phyloP scores from a whole-genome alignment of 768 basidiomycete species.

The Calocybe indica region DNA sequence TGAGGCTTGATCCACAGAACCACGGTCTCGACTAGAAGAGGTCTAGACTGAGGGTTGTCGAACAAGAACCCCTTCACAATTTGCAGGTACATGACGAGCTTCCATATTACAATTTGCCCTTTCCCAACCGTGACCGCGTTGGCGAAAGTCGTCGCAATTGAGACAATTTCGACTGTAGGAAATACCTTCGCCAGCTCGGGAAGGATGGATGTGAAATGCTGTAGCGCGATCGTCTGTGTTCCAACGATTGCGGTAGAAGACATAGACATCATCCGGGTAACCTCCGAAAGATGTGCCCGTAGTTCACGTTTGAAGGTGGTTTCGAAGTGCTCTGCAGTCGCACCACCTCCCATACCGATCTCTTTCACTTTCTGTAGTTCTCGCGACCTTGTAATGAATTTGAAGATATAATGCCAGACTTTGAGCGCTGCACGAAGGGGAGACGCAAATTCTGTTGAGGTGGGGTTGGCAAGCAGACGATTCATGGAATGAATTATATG shows the following conservation, averaged over 20 bases:
- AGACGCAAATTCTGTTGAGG: conserved; percentile 65
- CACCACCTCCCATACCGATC: conserved; percentile 69
- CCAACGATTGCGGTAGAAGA: conserved; percentile 82
- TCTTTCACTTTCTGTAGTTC: conserved; percentile 84
- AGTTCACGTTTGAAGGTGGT: conserved; percentile 80
- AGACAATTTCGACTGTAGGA: conserved; percentile 75
- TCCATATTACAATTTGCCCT: conserved; percentile 90
- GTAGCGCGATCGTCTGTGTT: conserved; percentile 90
- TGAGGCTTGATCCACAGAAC: conserved; percentile 94
- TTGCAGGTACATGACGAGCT: conserved; percentile 90
- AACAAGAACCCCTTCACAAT: conserved; percentile 87
- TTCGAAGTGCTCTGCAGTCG: conserved; percentile 84
- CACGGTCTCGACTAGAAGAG: conserved; percentile 78
- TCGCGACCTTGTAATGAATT: conserved; percentile 86
- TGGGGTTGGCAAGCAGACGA: conserved; percentile 67
- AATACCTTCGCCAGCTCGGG: conserved; percentile 85
- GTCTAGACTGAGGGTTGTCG: conserved; percentile 72
- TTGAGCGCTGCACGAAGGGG: conserved; percentile 85
- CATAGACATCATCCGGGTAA: conserved; percentile 86
- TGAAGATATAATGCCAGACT: conserved; percentile 96
- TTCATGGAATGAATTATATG: conserved; percentile 89
- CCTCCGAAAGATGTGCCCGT: conserved; percentile 65
- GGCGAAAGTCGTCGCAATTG: conserved; percentile 82
- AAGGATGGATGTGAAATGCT: conserved; percentile 88
- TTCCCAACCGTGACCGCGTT: conserved; percentile 72